These are phyloP conservation scores for Dryas alaskensis DNA, from an alignment of 306 rosid genomes.

Conservation along the genomic window DNA sequence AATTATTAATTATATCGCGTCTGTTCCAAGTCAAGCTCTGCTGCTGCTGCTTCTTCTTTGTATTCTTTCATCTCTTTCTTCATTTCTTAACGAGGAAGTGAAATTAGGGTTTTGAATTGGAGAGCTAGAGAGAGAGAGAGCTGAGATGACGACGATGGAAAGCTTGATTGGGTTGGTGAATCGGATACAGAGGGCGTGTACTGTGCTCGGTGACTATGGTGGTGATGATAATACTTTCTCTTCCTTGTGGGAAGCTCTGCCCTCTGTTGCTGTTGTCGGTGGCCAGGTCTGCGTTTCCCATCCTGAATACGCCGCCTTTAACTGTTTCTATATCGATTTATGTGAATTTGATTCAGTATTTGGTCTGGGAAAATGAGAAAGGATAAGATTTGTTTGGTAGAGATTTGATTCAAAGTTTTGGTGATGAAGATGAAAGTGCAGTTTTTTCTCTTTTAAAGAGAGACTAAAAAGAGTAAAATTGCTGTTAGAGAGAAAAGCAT, in stretches of 20 bases:
- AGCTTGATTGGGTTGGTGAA: constrained; percentile 95
- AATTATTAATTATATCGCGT: constrained; percentile 1
- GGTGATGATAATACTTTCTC: constrained; percentile 59
- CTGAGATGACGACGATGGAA: constrained; percentile 77
- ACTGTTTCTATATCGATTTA: background rate
- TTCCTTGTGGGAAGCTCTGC: constrained; percentile 96
- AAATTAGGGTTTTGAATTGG: constrained; percentile 34
- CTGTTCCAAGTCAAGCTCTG: constrained; percentile 5
- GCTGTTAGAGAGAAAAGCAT: too few species aligned
- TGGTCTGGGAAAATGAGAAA: background rate
- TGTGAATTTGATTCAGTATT: too few species aligned
- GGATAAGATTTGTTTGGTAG: background rate
- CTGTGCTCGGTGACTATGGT: constrained; percentile 90
- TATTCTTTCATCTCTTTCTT: background rate
- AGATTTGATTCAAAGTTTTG: background rate
- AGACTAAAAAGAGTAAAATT: too few species aligned
- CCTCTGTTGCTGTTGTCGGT: constrained; percentile 93
- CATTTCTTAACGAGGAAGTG: background rate
- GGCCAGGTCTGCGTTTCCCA: constrained; percentile 61
- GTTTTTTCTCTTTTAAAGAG: too few species aligned
- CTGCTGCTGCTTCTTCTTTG: background rate
- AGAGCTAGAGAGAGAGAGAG: background rate
- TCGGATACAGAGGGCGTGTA: constrained; percentile 89
- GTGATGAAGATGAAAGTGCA: too few species aligned
- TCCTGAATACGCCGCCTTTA: background rate